These are phyloP conservation scores for Penicillium diatomitis DNA, from an alignment of 495 filamentous ascomycete species.

Conservation along the genomic window DNA sequence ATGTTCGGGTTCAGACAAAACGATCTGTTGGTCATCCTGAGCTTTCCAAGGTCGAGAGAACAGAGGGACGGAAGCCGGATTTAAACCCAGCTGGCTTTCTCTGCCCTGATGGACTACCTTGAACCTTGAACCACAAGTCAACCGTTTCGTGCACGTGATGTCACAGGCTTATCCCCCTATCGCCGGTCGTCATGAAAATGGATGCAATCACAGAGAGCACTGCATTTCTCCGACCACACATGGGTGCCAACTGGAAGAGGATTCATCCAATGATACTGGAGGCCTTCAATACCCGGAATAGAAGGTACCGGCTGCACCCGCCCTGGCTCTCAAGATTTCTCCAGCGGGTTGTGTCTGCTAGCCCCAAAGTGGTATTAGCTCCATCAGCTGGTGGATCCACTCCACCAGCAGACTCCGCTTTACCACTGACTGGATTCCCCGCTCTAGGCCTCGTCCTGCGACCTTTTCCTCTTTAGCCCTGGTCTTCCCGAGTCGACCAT, in stretches of 20 bases:
- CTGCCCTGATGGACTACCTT: too few species aligned
- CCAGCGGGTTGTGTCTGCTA: constrained; percentile 9
- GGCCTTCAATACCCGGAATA: background rate
- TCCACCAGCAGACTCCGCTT: constrained; percentile 7
- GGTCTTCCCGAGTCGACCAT: constrained; percentile 22
- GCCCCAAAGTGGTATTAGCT: background rate
- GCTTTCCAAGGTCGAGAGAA: too few species aligned
- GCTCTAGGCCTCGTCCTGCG: constrained; percentile 8
- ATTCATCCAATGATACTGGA: background rate
- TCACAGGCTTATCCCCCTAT: too few species aligned
- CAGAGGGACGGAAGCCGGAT: too few species aligned
- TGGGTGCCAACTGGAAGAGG: background rate
- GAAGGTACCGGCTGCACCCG: constrained; percentile 24
- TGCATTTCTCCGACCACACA: background rate
- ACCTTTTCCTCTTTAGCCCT: constrained; percentile 6
- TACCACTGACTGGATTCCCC: background rate
- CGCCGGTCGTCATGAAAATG: too few species aligned
- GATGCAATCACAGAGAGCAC: background rate
- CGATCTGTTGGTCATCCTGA: too few species aligned
- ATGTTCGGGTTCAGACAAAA: too few species aligned
- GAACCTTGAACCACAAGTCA: too few species aligned
- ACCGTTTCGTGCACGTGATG: too few species aligned
- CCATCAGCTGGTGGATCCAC: background rate
- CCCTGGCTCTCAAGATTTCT: constrained; percentile 14
- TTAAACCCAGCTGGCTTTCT: too few species aligned